A percentile compares a stretch with the other conserved stretches of the same genome.
These are phyloP conservation scores for Boletus sp. DNA, from an alignment of 768 basidiomycete species.

Conservation along the genomic window DNA sequence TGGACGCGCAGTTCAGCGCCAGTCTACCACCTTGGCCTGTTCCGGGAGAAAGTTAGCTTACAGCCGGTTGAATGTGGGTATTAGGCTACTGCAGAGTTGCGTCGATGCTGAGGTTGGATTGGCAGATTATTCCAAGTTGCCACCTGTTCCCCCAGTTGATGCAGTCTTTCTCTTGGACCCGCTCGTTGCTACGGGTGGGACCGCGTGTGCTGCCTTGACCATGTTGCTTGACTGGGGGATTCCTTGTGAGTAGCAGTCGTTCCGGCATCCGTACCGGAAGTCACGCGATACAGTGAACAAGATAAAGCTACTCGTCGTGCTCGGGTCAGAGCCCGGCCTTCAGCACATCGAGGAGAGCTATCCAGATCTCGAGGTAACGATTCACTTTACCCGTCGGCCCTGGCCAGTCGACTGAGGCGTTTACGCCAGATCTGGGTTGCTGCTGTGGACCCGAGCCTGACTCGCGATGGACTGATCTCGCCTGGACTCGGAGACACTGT, in stretches of 20 bases:
- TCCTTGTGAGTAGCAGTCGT: slow-evolving; percentile 42
- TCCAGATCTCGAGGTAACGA: slow-evolving; percentile 74
- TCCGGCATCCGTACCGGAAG: background rate
- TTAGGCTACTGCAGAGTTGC: background rate
- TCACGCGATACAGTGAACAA: slow-evolving; percentile 45
- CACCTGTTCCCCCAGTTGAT: slow-evolving; percentile 71
- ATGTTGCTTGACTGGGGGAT: slow-evolving; percentile 89
- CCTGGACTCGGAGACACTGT: slow-evolving; percentile 92
- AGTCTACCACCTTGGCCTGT: slow-evolving; percentile 89
- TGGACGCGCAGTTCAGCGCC: slow-evolving; percentile 54
- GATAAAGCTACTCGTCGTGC: slow-evolving; percentile 79
- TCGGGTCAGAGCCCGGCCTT: slow-evolving; percentile 77
- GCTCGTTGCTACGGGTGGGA: slow-evolving; percentile 91
- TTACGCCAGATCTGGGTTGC: slow-evolving; percentile 75
- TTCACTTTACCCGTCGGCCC: background rate
- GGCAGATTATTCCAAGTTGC: slow-evolving; percentile 88
- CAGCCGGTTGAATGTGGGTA: slow-evolving; percentile 88
- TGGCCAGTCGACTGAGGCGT: background rate
- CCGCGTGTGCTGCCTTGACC: slow-evolving; percentile 78
- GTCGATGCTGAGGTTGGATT: slow-evolving; percentile 1
- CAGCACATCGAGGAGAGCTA: slow-evolving; percentile 57
- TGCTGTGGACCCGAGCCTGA: slow-evolving; percentile 72
- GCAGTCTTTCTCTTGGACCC: slow-evolving; percentile 88
- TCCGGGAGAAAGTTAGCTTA: slow-evolving; percentile 79
- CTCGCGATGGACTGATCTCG: slow-evolving; percentile 71